A percentile compares a stretch with the other conserved stretches of the same genome.
These are phyloP conservation scores for Phialocephala subalpina DNA, from an alignment of 2,329 filamentous ascomycete genomes.

Conservation along the genomic window DNA sequence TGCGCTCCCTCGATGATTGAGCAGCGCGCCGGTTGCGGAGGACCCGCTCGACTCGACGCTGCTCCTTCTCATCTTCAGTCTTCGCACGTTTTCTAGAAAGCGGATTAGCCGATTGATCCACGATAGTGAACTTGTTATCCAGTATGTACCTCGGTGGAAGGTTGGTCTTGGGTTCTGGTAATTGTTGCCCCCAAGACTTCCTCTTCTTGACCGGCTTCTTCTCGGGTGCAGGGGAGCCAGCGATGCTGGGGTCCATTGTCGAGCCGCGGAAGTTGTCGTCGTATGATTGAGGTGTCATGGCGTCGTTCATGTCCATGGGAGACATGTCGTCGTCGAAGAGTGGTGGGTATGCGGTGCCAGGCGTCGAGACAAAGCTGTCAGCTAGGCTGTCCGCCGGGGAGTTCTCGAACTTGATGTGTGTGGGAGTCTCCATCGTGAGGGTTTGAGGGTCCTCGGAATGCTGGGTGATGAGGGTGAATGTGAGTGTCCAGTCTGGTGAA, in stretches of 20 bases:
- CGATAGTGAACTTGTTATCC: constrained; percentile 9
- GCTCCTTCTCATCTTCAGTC: constrained; percentile 98
- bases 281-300: constrained; percentile 44
- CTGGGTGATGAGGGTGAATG: not conserved
- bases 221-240: constrained; percentile 49
- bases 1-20: constrained; percentile 86
- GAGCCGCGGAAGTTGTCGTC: constrained; percentile 43
- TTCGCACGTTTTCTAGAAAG: constrained; percentile 86
- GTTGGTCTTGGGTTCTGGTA: constrained; percentile 96
- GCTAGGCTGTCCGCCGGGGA: constrained; percentile 42
- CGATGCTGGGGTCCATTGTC: constrained; percentile 33
- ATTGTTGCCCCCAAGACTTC: constrained; percentile 98
- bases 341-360: constrained; percentile 42
- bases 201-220: constrained; percentile 90
- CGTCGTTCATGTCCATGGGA: constrained; percentile 38
- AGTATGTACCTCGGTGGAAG: constrained; percentile 80
- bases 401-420: constrained; percentile 44
- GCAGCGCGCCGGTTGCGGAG: constrained; percentile 95
- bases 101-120: constrained; percentile 31
- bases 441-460: constrained; percentile 17
- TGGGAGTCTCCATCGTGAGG: constrained; percentile 31
- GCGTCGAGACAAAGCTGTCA: constrained; percentile 45
- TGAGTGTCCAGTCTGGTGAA: not conserved
- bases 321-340: constrained; percentile 39
- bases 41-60: constrained; percentile 95